Conservation (phyloP, 176 grass and related monocot species). For the Ensete glaucum region DNA sequence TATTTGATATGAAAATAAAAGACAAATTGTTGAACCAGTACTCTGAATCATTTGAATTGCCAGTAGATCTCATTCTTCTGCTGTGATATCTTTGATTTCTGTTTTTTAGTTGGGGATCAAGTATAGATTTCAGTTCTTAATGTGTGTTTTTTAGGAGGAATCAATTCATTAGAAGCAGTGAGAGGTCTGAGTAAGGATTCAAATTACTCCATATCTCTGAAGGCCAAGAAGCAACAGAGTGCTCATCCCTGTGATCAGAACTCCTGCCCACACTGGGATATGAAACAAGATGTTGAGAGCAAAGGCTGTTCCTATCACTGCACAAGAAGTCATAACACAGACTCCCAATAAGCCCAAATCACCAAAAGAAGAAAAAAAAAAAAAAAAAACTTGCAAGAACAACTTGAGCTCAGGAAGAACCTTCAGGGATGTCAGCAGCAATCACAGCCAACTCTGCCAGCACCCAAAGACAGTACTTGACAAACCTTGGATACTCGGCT, state of each 20-base stretch:
- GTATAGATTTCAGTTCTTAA: too few species aligned
- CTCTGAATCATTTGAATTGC: too few species aligned
- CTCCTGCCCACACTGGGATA: conserved; percentile 77
- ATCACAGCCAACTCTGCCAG: conserved; percentile 16
- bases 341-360: neutral
- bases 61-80: too few species aligned
- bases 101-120: too few species aligned
- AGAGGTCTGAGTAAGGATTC: neutral
- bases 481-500: conserved; percentile 8
- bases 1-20: too few species aligned
- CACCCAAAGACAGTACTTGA: conserved; percentile 4
- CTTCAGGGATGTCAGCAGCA: conserved; percentile 19
- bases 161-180: neutral
- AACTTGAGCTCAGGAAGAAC: neutral
- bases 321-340: neutral
- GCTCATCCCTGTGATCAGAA: conserved; percentile 84
- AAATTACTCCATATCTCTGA: conserved; percentile 67
- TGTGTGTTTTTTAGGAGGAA: too few species aligned
- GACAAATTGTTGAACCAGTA: too few species aligned
- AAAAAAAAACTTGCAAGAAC: neutral
- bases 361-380: neutral
- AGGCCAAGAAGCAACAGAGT: conserved; percentile 71
- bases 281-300: conserved; percentile 76
- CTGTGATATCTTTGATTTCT: neutral
- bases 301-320: conserved; percentile 78